Evolutionary conservation across 805 yeast genomes (phyloP).

Genomic region (Candida palmyrensis): DNA sequence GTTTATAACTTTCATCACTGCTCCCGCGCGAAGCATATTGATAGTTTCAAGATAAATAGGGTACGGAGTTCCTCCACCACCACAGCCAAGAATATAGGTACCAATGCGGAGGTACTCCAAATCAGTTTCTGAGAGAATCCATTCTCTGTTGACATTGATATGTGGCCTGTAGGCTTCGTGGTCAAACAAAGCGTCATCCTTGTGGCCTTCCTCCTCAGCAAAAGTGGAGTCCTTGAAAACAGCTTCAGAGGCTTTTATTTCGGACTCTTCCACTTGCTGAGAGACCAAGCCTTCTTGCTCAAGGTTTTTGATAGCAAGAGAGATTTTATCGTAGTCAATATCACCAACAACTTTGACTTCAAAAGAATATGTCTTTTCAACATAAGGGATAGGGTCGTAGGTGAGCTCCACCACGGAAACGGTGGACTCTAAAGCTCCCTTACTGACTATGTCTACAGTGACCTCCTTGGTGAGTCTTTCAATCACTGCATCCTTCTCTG

Average conservation of each 20-base stretch:
- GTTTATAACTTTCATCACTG: slow-evolving; percentile 28
- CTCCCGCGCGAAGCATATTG: slow-evolving; percentile 29
- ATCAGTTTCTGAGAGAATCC: slow-evolving; percentile 38
- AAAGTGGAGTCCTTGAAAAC: slow-evolving; percentile 14
- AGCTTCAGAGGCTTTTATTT: slow-evolving; percentile 6
- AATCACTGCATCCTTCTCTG: slow-evolving; percentile 9
- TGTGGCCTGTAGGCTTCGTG: slow-evolving; percentile 22
- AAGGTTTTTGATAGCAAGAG: slow-evolving; percentile 1
- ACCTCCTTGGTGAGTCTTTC: slow-evolving; percentile 14
- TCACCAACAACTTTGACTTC: slow-evolving; percentile 39
- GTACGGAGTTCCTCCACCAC: slow-evolving; percentile 50
- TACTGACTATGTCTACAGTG: slow-evolving; percentile 11
- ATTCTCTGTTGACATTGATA: slow-evolving; percentile 20
- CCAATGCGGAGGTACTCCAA: slow-evolving; percentile 38
- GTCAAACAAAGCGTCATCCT: slow-evolving; percentile 6
- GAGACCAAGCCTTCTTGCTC: background rate
- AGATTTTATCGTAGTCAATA: slow-evolving; percentile 30
- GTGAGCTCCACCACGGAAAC: slow-evolving; percentile 18
- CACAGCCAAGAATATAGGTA: slow-evolving; percentile 45
- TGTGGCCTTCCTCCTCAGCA: background rate
- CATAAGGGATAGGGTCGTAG: slow-evolving; percentile 28
- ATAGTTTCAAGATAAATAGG: slow-evolving; percentile 29
- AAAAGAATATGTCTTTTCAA: slow-evolving; percentile 27
- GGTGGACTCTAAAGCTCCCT: slow-evolving; percentile 21
- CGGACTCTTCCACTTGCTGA: background rate